phyloP scores from a whole-genome alignment of 306 rosid species.

The Nissolia schottii region DNA sequence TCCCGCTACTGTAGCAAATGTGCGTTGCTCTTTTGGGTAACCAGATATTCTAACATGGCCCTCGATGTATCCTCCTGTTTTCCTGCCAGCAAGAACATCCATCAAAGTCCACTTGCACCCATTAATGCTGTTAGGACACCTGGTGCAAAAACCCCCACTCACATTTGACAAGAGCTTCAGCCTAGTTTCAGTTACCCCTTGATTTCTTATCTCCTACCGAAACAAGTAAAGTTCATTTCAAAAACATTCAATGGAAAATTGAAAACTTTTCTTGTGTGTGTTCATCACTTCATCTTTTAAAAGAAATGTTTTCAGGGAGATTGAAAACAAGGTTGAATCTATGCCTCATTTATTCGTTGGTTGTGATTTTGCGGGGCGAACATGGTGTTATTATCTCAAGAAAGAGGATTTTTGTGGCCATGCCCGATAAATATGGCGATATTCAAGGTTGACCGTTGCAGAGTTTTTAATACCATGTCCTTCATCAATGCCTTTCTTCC shows the following conservation, averaged over 20 bases:
- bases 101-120: constrained; percentile 88
- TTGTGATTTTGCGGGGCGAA: no score
- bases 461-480: no score
- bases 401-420: no score
- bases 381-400: no score
- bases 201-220: constrained; percentile 54
- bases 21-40: constrained; percentile 62
- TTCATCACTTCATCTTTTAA: no score
- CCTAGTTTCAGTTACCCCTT: constrained; percentile 59
- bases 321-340: no score
- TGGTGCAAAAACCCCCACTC: constrained; percentile 75
- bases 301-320: not conserved
- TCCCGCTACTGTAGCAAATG: constrained; percentile 78
- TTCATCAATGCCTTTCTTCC: no score
- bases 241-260: not conserved
- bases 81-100: constrained; percentile 94
- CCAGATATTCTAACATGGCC: constrained; percentile 78
- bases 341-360: no score
- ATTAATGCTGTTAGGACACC: constrained; percentile 83
- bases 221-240: not conserved
- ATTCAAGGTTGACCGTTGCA: no score
- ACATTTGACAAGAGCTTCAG: constrained; percentile 70
- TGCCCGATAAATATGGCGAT: no score
- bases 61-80: constrained; percentile 82
- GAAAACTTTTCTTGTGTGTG: not conserved